phyloP scores from a whole-genome alignment of 148 eudicot species.

The Rhododendron henanense region DNA sequence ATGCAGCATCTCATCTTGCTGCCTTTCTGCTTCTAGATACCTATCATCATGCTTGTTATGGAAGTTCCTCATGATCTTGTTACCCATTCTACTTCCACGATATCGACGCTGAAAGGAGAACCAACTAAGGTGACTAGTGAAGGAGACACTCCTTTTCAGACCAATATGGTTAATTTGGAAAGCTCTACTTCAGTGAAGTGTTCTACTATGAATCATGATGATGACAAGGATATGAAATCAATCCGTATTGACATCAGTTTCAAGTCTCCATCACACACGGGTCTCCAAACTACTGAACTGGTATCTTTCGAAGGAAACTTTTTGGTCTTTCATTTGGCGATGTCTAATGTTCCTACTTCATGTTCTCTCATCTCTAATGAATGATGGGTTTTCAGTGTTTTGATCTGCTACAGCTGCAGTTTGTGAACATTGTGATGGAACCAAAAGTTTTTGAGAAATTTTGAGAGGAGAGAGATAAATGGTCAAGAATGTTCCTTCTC shows the following conservation, averaged over 20 bases:
- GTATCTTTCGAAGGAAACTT: conserved; percentile 33
- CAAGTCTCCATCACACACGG: conserved; percentile 89
- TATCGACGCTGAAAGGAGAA: conserved; percentile 38
- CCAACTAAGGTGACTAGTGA: conserved; percentile 36
- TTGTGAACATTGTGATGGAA: conserved; percentile 1
- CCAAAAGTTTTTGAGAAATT: neutral
- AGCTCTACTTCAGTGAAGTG: conserved; percentile 31
- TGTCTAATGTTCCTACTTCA: neutral
- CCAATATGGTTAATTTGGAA: conserved; percentile 37
- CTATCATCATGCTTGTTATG: conserved; percentile 96
- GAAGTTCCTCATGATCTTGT: conserved; percentile 84
- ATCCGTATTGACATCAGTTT: conserved; percentile 95
- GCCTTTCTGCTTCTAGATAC: conserved; percentile 52
- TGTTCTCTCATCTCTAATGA: neutral
- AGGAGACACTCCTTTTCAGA: conserved; percentile 25
- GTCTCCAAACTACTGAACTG: conserved; percentile 93
- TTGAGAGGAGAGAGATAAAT: neutral
- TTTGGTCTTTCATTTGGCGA: neutral
- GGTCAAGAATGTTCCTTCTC: neutral
- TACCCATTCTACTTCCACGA: conserved; percentile 38
- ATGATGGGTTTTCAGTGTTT: neutral
- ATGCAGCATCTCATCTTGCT: conserved; percentile 2
- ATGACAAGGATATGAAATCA: conserved; percentile 44
- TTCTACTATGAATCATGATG: conserved; percentile 30
- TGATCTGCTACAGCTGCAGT: neutral